These are phyloP conservation scores for Pseudocercospora crystallina DNA, from an alignment of 2,329 filamentous ascomycete genomes.

Conservation along the genomic window DNA sequence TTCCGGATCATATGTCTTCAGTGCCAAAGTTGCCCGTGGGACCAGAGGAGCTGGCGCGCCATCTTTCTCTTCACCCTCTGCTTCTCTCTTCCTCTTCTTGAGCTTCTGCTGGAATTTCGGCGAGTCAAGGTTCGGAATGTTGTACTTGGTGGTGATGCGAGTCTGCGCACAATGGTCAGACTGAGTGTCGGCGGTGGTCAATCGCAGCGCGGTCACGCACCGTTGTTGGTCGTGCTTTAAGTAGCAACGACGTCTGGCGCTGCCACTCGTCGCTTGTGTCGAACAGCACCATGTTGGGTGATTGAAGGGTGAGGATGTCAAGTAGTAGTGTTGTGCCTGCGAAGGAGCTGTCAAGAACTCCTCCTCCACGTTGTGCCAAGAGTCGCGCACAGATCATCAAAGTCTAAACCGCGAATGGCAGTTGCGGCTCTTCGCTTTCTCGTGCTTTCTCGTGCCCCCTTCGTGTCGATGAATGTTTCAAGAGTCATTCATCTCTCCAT, in stretches of 20 bases:
- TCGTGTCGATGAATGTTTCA: too few species aligned
- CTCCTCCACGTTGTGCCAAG: too few species aligned
- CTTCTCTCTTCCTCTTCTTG: slow-evolving; percentile 27
- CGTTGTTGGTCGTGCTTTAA: slow-evolving; percentile 81
- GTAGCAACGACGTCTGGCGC: slow-evolving; percentile 77
- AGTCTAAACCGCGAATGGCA: too few species aligned
- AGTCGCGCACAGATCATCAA: too few species aligned
- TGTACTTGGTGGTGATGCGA: slow-evolving; percentile 89
- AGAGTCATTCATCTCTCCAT: too few species aligned
- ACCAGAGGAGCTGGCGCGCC: slow-evolving; percentile 42
- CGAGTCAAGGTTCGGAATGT: slow-evolving; percentile 50
- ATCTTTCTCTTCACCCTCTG: slow-evolving; percentile 25
- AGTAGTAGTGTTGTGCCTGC: not conserved
- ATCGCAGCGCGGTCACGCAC: slow-evolving; percentile 53
- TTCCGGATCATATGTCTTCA: slow-evolving; percentile 86
- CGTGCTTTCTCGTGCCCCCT: too few species aligned
- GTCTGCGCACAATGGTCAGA: slow-evolving; percentile 57
- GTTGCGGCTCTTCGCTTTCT: too few species aligned
- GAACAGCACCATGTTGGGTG: slow-evolving; percentile 69
- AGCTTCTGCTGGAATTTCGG: slow-evolving; percentile 33
- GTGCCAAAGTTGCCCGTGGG: slow-evolving; percentile 67
- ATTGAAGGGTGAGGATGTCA: not conserved
- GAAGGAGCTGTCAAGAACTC: not conserved
- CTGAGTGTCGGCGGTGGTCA: slow-evolving; percentile 2
- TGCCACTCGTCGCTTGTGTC: slow-evolving; percentile 87